Base-by-base conservation (phyloP, 441 rosid genomes). In the Melastoma candidum region DNA sequence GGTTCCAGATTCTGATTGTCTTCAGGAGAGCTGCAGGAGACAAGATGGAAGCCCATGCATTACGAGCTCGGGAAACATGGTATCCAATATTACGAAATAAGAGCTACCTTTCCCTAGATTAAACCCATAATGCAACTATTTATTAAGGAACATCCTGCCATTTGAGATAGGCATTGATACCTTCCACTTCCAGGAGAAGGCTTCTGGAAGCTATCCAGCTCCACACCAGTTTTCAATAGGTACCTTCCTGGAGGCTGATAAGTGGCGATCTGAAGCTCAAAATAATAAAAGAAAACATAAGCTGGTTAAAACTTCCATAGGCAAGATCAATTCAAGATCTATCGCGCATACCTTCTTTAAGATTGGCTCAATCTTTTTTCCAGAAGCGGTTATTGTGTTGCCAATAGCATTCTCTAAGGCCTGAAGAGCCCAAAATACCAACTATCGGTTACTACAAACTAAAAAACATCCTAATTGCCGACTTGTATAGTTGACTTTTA, bases 401-500 rank as follows among this genome's bases (percentile, higher is more conserved):
- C 84, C 90, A 66, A 77, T 66, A 49, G 86, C 94, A 79, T 87
- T 89, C 74, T 87, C 97, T 68, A 89, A 69, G 64, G 79, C 82
- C 99, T 87, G 67, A 4, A 58, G 51, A 57, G 46, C 26, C 57
- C 46, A 48, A 0, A 13, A 49, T 6, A 41, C 56, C 14, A 1
- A 4, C 45, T 14, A 53, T 17, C 44, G 27, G 14, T 25, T 32
- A 53, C 14, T 14, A 13, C 44, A 10, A 17, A 53, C 39, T 53
- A 36, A 17, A 26, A 32, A 32, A 32, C 8, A 32, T 32, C 41
- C 41, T 32, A 32, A 32, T 8, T 8, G 8, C 41, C 41, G 8
- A 32, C 41, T 53, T 11, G 41, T 49, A 59, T 48, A 55, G 61
- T 11, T 39, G 45, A 46, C 32, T 55, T 70, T 66, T 74, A 82